phyloP scores from a whole-genome alignment of 345 rosid genomes.

The Draba incana region DNA sequence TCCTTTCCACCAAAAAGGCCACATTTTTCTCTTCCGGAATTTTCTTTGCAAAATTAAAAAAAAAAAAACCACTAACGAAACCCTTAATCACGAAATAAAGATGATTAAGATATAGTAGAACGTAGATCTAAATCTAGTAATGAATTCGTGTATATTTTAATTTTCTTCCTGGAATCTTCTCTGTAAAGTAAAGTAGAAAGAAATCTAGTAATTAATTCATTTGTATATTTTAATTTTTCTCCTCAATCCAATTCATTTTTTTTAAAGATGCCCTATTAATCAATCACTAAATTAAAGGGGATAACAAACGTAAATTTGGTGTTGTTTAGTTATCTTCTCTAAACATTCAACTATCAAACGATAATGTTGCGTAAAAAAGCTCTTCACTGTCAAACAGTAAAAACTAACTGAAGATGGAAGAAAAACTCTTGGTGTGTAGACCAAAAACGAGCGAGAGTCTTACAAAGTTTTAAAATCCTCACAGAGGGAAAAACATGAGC shows the following conservation, averaged over 20 bases:
- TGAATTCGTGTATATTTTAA: not conserved
- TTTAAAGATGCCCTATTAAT: not conserved
- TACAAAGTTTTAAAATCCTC: slow-evolving; percentile 30
- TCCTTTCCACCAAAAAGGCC: slow-evolving; percentile 63
- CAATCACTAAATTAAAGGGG: not conserved
- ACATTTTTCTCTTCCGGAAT: slow-evolving; percentile 40
- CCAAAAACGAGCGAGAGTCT: slow-evolving; percentile 37
- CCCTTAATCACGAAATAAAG: not conserved
- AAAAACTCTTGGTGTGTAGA: slow-evolving; percentile 26
- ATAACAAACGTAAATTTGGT: not conserved
- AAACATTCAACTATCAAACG: too few species aligned
- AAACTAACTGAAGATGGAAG: slow-evolving; percentile 21
- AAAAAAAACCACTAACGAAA: slow-evolving; percentile 3
- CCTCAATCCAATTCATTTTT: too few species aligned
- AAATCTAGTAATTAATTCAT: too few species aligned
- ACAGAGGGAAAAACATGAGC: slow-evolving; percentile 25
- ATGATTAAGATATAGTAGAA: too few species aligned
- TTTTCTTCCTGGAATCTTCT: too few species aligned
- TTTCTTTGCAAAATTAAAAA: not conserved
- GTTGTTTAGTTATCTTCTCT: not conserved
- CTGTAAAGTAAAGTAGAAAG: too few species aligned
- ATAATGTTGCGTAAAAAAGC: not conserved
- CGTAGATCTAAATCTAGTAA: too few species aligned
- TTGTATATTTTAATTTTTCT: too few species aligned
- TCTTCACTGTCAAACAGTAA: slow-evolving; percentile 30